Evolutionary conservation across 2,329 filamentous ascomycete genomes (phyloP).

Genomic region (Fusarium sp.): DNA sequence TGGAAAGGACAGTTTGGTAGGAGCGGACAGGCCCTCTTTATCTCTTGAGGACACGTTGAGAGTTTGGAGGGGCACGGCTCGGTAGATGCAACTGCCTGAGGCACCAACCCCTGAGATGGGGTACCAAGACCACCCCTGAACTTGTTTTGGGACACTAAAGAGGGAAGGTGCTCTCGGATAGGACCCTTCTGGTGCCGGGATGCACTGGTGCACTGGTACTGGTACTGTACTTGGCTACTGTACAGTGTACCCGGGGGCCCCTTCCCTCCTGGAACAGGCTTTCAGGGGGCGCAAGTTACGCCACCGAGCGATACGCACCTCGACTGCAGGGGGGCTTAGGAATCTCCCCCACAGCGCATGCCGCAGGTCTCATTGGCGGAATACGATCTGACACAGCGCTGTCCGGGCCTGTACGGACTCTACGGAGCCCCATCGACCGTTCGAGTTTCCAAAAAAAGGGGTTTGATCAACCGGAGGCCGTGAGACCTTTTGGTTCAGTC

Average conservation of each 20-base stretch:
- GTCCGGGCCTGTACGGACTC: not conserved
- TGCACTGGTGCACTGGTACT: not conserved
- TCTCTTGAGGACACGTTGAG: constrained; percentile 49
- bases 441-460: constrained; percentile 39
- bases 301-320: constrained; percentile 25
- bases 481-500: constrained; percentile 4
- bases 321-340: constrained; percentile 33
- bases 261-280: constrained; percentile 28
- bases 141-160: constrained; percentile 11
- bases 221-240: no score
- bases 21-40: constrained; percentile 47
- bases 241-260: not conserved
- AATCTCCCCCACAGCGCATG: constrained; percentile 1
- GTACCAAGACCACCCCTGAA: constrained; percentile 21
- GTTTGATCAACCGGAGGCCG: constrained; percentile 32
- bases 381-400: constrained; percentile 16
- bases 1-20: constrained; percentile 22
- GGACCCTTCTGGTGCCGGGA: constrained; percentile 26
- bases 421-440: constrained; percentile 20
- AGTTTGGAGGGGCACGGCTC: constrained; percentile 22
- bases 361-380: constrained; percentile 25
- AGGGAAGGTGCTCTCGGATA: constrained; percentile 23
- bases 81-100: constrained; percentile 43
- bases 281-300: constrained; percentile 26
- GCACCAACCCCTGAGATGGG: constrained; percentile 35